phyloP scores from a whole-genome alignment of 768 basidiomycete genomes.

The Astraeus odoratus region DNA sequence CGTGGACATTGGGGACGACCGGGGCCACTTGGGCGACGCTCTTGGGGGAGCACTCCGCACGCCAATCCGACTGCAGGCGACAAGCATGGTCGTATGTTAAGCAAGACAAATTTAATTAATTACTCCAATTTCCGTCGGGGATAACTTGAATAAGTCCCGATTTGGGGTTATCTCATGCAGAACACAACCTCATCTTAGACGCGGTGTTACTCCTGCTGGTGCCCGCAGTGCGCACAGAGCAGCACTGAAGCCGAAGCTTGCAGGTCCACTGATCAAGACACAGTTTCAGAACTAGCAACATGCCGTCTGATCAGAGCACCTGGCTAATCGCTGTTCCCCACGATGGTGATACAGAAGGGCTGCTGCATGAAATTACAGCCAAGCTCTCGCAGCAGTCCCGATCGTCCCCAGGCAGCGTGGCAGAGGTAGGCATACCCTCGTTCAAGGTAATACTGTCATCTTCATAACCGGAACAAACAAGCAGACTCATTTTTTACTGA shows the following conservation, averaged over 20 bases:
- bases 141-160: constrained; percentile 6
- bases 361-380: constrained; percentile 55
- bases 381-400: constrained; percentile 59
- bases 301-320: constrained; percentile 95
- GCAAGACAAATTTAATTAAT: constrained; percentile 7
- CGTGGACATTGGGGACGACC: constrained; percentile 30
- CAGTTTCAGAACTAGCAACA: constrained; percentile 25
- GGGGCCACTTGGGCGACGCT: not conserved
- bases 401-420: constrained; percentile 41
- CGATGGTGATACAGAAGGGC: constrained; percentile 77
- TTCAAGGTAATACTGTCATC: constrained; percentile 80
- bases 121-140: constrained; percentile 9
- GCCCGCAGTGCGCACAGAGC: too few relatives aligned
- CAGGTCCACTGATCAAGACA: not conserved
- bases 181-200: not conserved
- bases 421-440: constrained; percentile 68
- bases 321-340: constrained; percentile 88
- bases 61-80: constrained; percentile 3
- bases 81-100: constrained; percentile 3
- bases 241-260: not conserved
- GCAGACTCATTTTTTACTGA: constrained; percentile 6
- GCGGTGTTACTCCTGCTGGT: too few relatives aligned
- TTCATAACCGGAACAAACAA: not conserved
- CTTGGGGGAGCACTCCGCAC: not conserved
- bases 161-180: not conserved